These are phyloP conservation scores for Xylaria venustula DNA, from an alignment of 495 filamentous ascomycete species.

Conservation along the genomic window DNA sequence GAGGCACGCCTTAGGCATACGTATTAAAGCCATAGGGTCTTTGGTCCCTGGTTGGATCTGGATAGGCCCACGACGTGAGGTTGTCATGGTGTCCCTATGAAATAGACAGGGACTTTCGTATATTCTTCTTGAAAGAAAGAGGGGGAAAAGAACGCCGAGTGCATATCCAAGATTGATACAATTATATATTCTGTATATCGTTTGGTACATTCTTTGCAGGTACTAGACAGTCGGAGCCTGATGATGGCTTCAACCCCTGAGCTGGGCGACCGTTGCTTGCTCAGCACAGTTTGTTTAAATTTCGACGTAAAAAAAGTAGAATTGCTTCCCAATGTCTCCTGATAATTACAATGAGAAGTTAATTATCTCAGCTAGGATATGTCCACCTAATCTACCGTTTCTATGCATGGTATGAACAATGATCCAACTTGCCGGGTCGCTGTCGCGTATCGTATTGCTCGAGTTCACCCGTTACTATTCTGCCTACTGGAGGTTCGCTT, in stretches of 20 bases:
- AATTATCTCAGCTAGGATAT: not conserved
- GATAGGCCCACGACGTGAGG: too few relatives aligned
- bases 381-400: not conserved
- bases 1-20: too few relatives aligned
- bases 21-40: too few relatives aligned
- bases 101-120: not conserved
- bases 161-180: too few relatives aligned
- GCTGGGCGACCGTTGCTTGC: not conserved
- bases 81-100: not conserved
- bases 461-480: slow-evolving; percentile 3
- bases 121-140: not conserved
- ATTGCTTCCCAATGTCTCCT: not conserved
- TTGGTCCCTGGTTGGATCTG: not conserved
- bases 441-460: slow-evolving; percentile 11
- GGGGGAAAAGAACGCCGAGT: too few relatives aligned
- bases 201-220: not conserved
- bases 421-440: slow-evolving; percentile 2
- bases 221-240: not conserved
- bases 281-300: not conserved
- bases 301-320: not conserved
- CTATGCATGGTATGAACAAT: not conserved
- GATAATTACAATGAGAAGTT: not conserved
- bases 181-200: too few relatives aligned
- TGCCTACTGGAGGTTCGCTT: slow-evolving; percentile 11
- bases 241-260: slow-evolving; percentile 14